Base-by-base conservation (phyloP, 2,329 filamentous ascomycete species). In the Sordariomycetes sp. region DNA sequence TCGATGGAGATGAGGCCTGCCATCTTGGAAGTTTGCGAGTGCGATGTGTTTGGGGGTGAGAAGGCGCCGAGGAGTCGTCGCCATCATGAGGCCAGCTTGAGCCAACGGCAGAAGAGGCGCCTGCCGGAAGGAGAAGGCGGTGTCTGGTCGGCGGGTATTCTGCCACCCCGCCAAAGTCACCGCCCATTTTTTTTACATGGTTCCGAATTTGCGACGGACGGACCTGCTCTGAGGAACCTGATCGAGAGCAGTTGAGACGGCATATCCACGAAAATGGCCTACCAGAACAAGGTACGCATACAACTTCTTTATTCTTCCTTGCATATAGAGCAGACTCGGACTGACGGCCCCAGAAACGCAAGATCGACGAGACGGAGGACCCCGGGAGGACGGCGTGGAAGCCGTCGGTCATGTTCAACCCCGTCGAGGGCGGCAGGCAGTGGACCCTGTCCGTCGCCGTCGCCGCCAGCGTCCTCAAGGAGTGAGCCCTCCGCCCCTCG, bases 381-480 rank as follows among this genome's bases (percentile, higher is more conserved):
- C 53, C 59, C 20, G 58, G 58, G 51, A 60, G 60, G 20, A 84
- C 81, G 3, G 82, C 84, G 25, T 67, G 65, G 60, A 88, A 85
- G 66, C 86, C 86, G 3, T 84, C 82, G 4, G 82, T 85, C 10
- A 72, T 85, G 42, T 92, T 89, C 70, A 75, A 78, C 55, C 83
- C 88, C 1, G 76, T 72, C 0, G 76, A 65, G n/a, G 70, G 77
- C 52, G 83, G 85, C 39, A 76, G 89, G 61, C 72, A 80, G 39
- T 88, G 86, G 78, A 94, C 89, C 0, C 67, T 94, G 20, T 91
- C 86, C 50, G 77, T 94, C 36, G 89, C 89, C 3, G 70, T 95
- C 34, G 87, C 89, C 1, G 87, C 86, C 36, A 92, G 87, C 66
- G 82, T 94, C 52, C 78, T 92, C 58, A 76, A 83, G 58, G 88